Percentiles rank a stretch among this genome's conserved stretches.
These are phyloP conservation scores for Yamadazyma sp. DNA, from an alignment of 805 yeast species.

Conservation along the genomic window DNA sequence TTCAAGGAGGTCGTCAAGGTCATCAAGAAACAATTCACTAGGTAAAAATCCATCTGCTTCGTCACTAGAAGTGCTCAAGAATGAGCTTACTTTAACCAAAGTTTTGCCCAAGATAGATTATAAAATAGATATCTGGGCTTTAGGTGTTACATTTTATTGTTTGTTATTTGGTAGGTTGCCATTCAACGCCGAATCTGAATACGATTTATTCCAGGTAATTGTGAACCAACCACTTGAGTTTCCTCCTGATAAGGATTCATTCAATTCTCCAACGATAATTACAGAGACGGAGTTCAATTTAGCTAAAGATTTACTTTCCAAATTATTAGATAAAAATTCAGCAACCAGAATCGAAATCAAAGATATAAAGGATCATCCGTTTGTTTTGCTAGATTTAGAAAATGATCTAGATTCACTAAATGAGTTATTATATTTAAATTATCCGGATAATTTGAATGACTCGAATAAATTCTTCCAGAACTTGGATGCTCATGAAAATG, in stretches of 20 bases:
- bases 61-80: conserved; percentile 21
- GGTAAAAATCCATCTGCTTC: conserved; percentile 15
- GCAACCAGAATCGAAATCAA: conserved; percentile 60
- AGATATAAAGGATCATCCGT: conserved; percentile 76
- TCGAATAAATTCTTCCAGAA: conserved; percentile 4
- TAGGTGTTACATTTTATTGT: conserved; percentile 90
- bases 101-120: conserved; percentile 56
- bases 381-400: conserved; percentile 44
- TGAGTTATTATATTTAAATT: conserved; percentile 35
- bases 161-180: conserved; percentile 86
- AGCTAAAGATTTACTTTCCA: conserved; percentile 56
- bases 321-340: conserved; percentile 71
- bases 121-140: conserved; percentile 96
- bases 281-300: conserved; percentile 41
- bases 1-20: conserved; percentile 5
- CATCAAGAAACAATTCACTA: conserved; percentile 6
- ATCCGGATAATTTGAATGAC: conserved; percentile 4
- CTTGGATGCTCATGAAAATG: conserved; percentile 2
- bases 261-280: conserved; percentile 39
- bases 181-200: conserved; percentile 83
- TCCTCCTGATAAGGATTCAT: conserved; percentile 42
- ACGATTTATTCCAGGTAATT: conserved; percentile 79
- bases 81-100: conserved; percentile 18
- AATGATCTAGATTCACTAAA: conserved; percentile 31
- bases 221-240: conserved; percentile 56